These are phyloP conservation scores for Grigorovia yakushimaensis DNA, from an alignment of 805 yeast genomes.

Conservation along the genomic window DNA sequence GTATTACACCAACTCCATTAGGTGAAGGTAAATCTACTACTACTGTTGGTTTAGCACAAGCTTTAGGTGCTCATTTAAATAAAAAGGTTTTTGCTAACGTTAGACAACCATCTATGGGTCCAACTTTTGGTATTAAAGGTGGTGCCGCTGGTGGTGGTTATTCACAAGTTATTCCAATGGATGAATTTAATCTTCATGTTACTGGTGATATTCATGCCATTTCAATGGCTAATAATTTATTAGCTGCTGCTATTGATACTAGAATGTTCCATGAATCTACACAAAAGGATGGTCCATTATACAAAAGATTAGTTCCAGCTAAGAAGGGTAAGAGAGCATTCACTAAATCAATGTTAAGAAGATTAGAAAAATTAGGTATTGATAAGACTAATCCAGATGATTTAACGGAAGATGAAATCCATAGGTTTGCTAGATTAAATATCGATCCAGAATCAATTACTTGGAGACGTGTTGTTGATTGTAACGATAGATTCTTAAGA, in stretches of 20 bases:
- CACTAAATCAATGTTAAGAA: slow-evolving; percentile 55
- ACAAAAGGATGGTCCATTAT: slow-evolving; percentile 61
- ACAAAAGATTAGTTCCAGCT: slow-evolving; percentile 64
- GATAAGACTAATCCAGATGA: slow-evolving; percentile 62
- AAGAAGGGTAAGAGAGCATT: slow-evolving; percentile 63
- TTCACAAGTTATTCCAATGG: slow-evolving; percentile 97
- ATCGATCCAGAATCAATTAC: slow-evolving; percentile 73
- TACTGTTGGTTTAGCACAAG: slow-evolving; percentile 91
- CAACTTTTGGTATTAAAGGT: slow-evolving; percentile 96
- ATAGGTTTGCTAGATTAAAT: slow-evolving; percentile 57
- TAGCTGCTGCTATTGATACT: slow-evolving; percentile 81
- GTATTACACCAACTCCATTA: slow-evolving; percentile 95
- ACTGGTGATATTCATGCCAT: slow-evolving; percentile 92
- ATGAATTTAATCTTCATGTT: slow-evolving; percentile 93
- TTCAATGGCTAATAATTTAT: slow-evolving; percentile 68
- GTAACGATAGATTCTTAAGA: slow-evolving; percentile 71
- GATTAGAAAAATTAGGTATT: slow-evolving; percentile 62
- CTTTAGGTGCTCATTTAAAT: slow-evolving; percentile 81
- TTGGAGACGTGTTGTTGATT: slow-evolving; percentile 77
- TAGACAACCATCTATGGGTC: slow-evolving; percentile 97
- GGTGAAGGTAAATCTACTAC: slow-evolving; percentile 98
- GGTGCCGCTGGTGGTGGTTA: slow-evolving; percentile 99
- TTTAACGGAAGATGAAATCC: slow-evolving; percentile 58
- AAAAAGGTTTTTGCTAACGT: slow-evolving; percentile 85
- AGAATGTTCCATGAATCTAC: slow-evolving; percentile 78